These are phyloP conservation scores for Albifimbria verrucaria DNA, from an alignment of 2,329 filamentous ascomycete species.

Conservation along the genomic window DNA sequence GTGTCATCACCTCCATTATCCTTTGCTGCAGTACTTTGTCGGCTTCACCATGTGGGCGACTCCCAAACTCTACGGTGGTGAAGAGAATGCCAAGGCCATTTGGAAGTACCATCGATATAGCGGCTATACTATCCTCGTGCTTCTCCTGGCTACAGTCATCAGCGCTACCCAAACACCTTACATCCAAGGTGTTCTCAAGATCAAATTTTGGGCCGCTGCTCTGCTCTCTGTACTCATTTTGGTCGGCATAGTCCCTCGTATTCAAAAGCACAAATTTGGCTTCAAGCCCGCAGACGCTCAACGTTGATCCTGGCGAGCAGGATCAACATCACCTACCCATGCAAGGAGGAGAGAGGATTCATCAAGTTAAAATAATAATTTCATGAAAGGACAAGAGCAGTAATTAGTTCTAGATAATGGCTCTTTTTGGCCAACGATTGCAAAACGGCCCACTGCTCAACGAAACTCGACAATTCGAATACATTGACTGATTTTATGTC, in stretches of 20 bases:
- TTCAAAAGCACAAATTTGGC: slow-evolving; percentile 81
- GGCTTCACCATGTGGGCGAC: slow-evolving; percentile 81
- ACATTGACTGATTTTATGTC: too few relatives aligned
- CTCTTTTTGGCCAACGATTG: too few relatives aligned
- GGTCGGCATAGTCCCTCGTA: slow-evolving; percentile 70
- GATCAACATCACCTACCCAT: too few relatives aligned
- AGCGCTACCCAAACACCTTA: slow-evolving; percentile 76
- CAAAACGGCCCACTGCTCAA: too few relatives aligned
- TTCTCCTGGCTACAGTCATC: slow-evolving; percentile 71
- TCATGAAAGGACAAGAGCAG: too few relatives aligned
- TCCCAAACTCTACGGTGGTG: slow-evolving; percentile 72
- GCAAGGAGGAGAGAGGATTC: too few relatives aligned
- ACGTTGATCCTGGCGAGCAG: too few relatives aligned
- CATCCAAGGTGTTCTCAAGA: slow-evolving; percentile 62
- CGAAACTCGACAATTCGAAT: too few relatives aligned
- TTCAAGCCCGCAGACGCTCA: slow-evolving; percentile 13
- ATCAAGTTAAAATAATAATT: too few relatives aligned
- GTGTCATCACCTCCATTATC: slow-evolving; percentile 69
- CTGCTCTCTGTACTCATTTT: slow-evolving; percentile 65
- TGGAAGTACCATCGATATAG: slow-evolving; percentile 86
- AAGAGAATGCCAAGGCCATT: slow-evolving; percentile 73
- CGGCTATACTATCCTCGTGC: slow-evolving; percentile 69
- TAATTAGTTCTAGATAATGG: too few relatives aligned
- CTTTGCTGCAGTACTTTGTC: slow-evolving; percentile 67
- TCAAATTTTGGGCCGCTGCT: slow-evolving; percentile 74